Evolutionary conservation across 1,284 basidiomycete species (phyloP), one percentile per base, ranked within the genome.

Genomic region (Leccinum cinnamomeum): DNA sequence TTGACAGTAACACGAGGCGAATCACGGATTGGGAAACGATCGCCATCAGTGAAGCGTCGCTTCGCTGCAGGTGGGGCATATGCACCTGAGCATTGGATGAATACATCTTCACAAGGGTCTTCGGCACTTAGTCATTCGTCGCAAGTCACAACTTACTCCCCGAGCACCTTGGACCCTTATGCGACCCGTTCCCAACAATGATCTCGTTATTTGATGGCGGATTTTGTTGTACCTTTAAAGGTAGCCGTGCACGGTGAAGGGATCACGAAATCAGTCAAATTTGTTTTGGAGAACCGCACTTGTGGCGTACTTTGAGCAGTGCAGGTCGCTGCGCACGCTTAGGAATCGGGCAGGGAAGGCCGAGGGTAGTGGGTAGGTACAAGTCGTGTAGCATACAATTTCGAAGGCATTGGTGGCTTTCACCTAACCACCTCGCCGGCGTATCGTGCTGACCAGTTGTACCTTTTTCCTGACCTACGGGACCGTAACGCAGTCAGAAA

Each of bases 381-480:
- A 59, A 60, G 57, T 55, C 35, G 16, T 48, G 64, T 62, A 67
- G 50, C 57, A 62, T 62, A 65, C 62, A 46, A 41, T 25, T 33
- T 60, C 30, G 35, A 41, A 23, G 35, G 39, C 53, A 12, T 33
- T 48, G 58, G 53, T 10, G 18, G n/a, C 46, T 46, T 44, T 44
- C 56, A 39, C 60, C 76, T 65, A 74, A 68, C 79, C 78, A 50
- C 81, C 82, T 60, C 81, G 78, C 61, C 78, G 76, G 70, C 81
- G 81, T 69, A 83, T 83, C 62, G 77, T 79, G 63, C 80, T 76
- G 67, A 83, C 82, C 28, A 83, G 69, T 68, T 82, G 78, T 58
- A 83, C 79, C 71, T 79, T 84, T 76, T 78, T 81, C 69, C 84
- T 76, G 62, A 86, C 84, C 84, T 86, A 67, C 8, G 53, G 55